Base-by-base conservation (phyloP, 148 eudicot genomes). In the Linanthus parryae region DNA sequence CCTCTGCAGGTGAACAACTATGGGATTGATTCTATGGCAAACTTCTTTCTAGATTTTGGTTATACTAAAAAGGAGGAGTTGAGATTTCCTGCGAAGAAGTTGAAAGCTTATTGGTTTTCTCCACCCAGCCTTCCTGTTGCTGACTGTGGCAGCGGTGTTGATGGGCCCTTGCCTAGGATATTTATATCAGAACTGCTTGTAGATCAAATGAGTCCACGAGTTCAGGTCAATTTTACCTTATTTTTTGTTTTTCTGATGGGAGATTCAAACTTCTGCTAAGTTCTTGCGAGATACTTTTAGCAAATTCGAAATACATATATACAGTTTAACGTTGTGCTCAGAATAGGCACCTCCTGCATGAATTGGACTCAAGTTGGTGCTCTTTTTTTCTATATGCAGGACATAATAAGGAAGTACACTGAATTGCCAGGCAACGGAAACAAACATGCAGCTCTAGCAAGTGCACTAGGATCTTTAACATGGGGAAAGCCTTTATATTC, bases 141-240 rank as follows among this genome's bases (percentile, higher is more conserved):
- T 27, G 75, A 67, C 27, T 66, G 44, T 43, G 91, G 96, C 26
- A 78, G 73, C 31, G 80, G 95, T 48, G 54, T 72, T 13, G 62
- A 75, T 72, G 99, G 96, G 18, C 95, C 99, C 26, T 72, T 92
- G 59, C 99, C 99, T 8, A 75, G 99, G 60, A 68, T 92, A 55
- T 92, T 92, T 56, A 82, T 92, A 58, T 92, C 99, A n/a, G 95
- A 92, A 64, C 95, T 92, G 65, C 82, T 84, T 44, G 99, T 92
- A 37, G 99, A 88, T 62, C 88, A 92, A 65, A 73, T 92, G 88
- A 84, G 82, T 61, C 64, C 75, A 2, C 73, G 80, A 69, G 81
- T 88, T 64, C 99, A 88, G 98, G 98, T 87, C 48, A 29, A 40
- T 47, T 45, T 17, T 50, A 30, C 25, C 27, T 29, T 47, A 26